phyloP scores from a whole-genome alignment of 805 yeast species.

The Komagataella mondaviorum region DNA sequence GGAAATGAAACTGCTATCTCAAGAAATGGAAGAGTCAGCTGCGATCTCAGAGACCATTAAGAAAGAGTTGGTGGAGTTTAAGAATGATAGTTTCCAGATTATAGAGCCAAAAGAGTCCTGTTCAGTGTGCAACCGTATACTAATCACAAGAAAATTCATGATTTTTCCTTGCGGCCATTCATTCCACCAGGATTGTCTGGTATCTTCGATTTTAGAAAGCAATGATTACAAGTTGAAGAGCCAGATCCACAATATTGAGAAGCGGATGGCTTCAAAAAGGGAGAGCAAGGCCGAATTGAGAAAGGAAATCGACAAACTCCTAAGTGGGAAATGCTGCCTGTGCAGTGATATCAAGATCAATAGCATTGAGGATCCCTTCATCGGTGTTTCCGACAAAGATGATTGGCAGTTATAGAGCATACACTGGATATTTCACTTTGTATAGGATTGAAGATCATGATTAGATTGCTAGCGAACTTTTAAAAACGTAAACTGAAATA shows the following conservation, averaged over 20 bases:
- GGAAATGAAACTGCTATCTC: constrained; percentile 48
- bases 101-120: constrained; percentile 83
- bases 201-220: constrained; percentile 41
- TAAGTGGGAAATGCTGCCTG: constrained; percentile 54
- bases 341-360: constrained; percentile 68
- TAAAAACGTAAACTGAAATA: neutral
- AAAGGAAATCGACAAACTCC: constrained; percentile 41
- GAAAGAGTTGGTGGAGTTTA: constrained; percentile 37
- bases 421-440: neutral
- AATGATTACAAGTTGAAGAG: constrained; percentile 58
- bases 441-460: neutral
- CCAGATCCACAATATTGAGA: constrained; percentile 41
- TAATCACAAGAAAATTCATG: constrained; percentile 60
- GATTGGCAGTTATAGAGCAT: constrained; percentile 32
- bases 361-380: constrained; percentile 50
- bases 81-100: constrained; percentile 40
- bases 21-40: constrained; percentile 68
- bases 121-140: constrained; percentile 49
- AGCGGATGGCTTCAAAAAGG: constrained; percentile 23
- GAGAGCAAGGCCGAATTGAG: constrained; percentile 17
- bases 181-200: constrained; percentile 82
- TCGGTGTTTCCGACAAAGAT: constrained; percentile 24
- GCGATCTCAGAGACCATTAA: constrained; percentile 44
- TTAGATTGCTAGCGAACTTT: neutral
- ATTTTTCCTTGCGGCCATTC: constrained; percentile 86